Evolutionary conservation across 768 basidiomycete genomes (phyloP).

Genomic region (Brasilioporus rufonigricans): DNA sequence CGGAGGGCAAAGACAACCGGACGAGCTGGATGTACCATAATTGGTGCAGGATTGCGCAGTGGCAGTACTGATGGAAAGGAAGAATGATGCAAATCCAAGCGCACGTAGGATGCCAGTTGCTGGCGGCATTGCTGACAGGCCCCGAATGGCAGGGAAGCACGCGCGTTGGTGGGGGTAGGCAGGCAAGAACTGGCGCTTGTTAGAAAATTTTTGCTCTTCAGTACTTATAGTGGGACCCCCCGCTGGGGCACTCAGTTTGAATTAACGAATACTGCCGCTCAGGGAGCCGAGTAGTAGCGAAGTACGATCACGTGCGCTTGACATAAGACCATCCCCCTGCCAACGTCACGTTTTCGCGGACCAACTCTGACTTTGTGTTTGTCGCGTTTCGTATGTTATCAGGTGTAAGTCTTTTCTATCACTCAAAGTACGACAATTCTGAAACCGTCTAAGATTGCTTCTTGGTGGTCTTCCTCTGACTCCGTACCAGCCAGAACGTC

Average conservation of each 20-base stretch:
- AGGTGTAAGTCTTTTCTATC: too few relatives aligned
- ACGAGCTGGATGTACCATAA: constrained; percentile 19
- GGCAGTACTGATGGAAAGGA: constrained; percentile 4
- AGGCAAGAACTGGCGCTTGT: background rate
- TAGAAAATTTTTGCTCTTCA: background rate
- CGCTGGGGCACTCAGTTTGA: too few relatives aligned
- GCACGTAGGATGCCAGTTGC: background rate
- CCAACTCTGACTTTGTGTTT: too few relatives aligned
- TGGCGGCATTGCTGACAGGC: constrained; percentile 8
- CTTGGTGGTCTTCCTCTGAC: too few relatives aligned
- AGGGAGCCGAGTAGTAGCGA: too few relatives aligned
- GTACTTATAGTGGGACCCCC: background rate
- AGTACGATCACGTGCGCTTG: too few relatives aligned
- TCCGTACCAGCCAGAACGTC: constrained; percentile 13
- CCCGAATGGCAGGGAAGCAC: background rate
- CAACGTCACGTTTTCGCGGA: too few relatives aligned
- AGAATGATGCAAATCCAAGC: constrained; percentile 11
- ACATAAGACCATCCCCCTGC: too few relatives aligned
- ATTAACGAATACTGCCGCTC: too few relatives aligned
- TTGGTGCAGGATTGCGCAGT: constrained; percentile 29
- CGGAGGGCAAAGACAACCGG: constrained; percentile 68
- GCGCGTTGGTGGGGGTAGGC: background rate
- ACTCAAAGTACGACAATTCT: too few relatives aligned
- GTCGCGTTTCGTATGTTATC: too few relatives aligned
- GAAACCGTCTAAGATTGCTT: too few relatives aligned